A percentile compares a stretch with the other conserved stretches of the same genome.
phyloP scores from a whole-genome alignment of 495 filamentous ascomycete species.

The Xylaria flabelliformis region DNA sequence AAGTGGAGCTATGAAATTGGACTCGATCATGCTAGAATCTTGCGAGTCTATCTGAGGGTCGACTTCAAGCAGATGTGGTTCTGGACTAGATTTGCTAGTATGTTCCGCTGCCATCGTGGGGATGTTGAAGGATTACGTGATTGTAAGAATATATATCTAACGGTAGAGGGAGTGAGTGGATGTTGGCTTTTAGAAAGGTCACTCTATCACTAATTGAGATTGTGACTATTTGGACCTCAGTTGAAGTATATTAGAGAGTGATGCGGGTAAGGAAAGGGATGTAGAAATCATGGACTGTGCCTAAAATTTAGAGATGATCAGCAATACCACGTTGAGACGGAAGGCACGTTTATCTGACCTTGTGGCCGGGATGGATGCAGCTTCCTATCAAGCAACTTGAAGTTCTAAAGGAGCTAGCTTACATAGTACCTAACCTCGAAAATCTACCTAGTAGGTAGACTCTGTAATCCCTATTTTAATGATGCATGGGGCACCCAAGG shows the following conservation, averaged over 20 bases:
- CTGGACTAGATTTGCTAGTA: background rate
- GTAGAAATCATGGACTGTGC: background rate
- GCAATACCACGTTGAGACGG: background rate
- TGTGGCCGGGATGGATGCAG: background rate
- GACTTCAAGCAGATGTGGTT: background rate
- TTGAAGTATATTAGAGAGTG: background rate
- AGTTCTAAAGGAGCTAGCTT: background rate
- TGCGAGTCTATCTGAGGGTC: background rate
- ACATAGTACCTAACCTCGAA: background rate
- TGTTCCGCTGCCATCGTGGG: constrained; percentile 1
- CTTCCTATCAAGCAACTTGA: background rate
- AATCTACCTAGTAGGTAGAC: background rate
- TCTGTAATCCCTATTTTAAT: background rate
- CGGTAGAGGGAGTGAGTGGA: background rate
- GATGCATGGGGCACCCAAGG: background rate
- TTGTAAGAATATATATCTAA: background rate
- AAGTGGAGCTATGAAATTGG: background rate
- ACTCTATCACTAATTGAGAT: background rate
- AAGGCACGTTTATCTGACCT: background rate
- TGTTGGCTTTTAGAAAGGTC: background rate
- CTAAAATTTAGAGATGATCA: background rate
- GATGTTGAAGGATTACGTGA: background rate
- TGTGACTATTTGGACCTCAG: background rate
- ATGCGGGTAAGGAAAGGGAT: background rate
- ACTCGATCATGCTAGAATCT: background rate